Percentiles rank a stretch among this genome's conserved stretches.
phyloP scores from a whole-genome alignment of 2,329 filamentous ascomycete species.

The Fusarium illudens region DNA sequence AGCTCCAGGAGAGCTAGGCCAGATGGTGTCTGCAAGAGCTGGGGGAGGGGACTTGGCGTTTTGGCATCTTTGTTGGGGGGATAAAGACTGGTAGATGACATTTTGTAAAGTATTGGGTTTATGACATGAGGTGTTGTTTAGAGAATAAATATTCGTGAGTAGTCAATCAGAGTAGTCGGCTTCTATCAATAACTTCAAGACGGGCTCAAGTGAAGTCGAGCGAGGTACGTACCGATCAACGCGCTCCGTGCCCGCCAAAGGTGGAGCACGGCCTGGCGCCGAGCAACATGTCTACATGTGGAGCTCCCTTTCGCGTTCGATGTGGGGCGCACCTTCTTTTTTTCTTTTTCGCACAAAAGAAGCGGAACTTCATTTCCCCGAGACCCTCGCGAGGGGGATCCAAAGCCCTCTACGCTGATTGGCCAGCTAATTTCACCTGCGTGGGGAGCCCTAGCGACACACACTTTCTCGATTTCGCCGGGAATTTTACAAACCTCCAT shows the following conservation, averaged over 20 bases:
- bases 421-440: constrained; percentile 36
- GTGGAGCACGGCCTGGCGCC: not conserved
- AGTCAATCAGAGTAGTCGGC: not conserved
- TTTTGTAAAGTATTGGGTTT: constrained; percentile 13
- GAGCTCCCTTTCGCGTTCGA: not conserved
- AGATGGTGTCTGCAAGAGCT: constrained; percentile 86
- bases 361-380: constrained; percentile 40
- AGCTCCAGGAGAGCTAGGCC: constrained; percentile 92
- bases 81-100: constrained; percentile 53
- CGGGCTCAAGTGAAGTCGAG: not conserved
- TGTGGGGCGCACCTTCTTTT: not conserved
- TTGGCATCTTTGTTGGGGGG: constrained; percentile 46
- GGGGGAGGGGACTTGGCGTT: constrained; percentile 70
- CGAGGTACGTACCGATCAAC: constrained; percentile 13
- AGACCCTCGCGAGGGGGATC: not conserved
- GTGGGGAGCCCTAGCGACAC: constrained; percentile 53
- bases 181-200: not conserved
- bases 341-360: not conserved
- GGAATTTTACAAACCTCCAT: constrained; percentile 46
- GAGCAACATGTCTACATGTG: constrained; percentile 26
- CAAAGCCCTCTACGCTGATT: constrained; percentile 43
- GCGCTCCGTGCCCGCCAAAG: not conserved
- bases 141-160: not conserved
- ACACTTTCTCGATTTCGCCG: constrained; percentile 52
- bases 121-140: not conserved